Evolutionary conservation across 345 rosid genomes (phyloP), one percentile per base, ranked within the genome.

Genomic region (Ceriops zippeliana): DNA sequence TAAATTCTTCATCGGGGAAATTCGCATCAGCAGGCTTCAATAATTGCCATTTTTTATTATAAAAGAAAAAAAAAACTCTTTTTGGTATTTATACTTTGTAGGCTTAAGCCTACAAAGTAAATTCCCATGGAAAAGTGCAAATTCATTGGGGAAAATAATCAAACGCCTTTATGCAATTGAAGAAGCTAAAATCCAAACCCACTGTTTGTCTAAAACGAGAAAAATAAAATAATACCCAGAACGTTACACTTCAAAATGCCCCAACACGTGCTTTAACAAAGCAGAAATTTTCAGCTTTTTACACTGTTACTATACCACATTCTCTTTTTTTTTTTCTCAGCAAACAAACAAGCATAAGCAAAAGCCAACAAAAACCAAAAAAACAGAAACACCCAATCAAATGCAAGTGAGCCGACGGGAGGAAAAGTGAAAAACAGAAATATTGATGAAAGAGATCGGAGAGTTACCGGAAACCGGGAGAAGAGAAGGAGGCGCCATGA

Each of bases 401-500:
- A 21, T 7, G 9, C 0, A 35, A 35, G 9, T 2, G 28, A 58
- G 19, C 16, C 5, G 30, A n/a, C 6, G 9, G 19, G 20, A 3
- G 30, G 10, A 16, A 24, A 52, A 24, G 42, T 19, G 16, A 17
- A 16, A 13, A 62, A 22, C 21, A 2, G 38, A 6, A 17, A 24
- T 9, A 58, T 2, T 31, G 6, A 7, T 17, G 21, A 10, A 11
- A 67, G 5, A 35, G 61, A 52, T 46, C 24, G 57, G 52, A 37
- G 51, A 58, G 58, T 60, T 74, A 82, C 85, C 79, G 20, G 76
- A 21, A 62, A 52, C 46, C 59, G 71, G 70, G 35, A 77, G 74
- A 31, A 74, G 78, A 56, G 77, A 62, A 63, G 75, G 38, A 72
- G 76, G 62, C 13, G 77, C 68, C 80, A 79, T 81, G 58, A 35